Base-by-base conservation (phyloP, 2,329 filamentous ascomycete genomes). In the Colletotrichum somersetense region DNA sequence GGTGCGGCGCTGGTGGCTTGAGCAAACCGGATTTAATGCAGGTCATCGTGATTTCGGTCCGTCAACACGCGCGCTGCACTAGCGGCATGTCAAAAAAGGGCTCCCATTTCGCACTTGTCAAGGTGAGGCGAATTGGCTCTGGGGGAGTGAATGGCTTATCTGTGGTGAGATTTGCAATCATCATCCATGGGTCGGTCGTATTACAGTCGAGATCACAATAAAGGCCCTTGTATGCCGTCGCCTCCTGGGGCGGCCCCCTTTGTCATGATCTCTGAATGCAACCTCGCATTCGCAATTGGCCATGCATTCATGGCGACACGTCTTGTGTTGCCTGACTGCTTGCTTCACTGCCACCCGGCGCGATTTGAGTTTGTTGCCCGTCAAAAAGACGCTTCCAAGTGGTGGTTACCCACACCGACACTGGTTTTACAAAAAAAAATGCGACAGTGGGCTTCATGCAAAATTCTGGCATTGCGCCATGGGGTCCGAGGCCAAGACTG, bases 31-130 rank as follows among this genome's bases (percentile, higher is more conserved):
- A 30, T 30, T 30, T 30, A 30, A 71, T 73, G 67, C 71, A 73
- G 71, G 62, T 73, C 66, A 73, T 73, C 57, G 50, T 66, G 67
- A 57, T 71, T 66, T 58, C 70, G 61, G 67, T 52, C 66, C 66
- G 59, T 59, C 55, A 50, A 61, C 44, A 40, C 46, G 59, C 59
- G 61, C 59, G 61, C 46, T 65, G 66, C 66, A 65, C 69, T 72
- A 65, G 66, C 64, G 66, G 50, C 59, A 57, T 53, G 59, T 69
- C 66, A 26, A 55, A 55, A 55, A 69, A 56, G 33, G 55, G 55
- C 50, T 30, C 20, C 59, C 66, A 46, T 33, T 48, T 69, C 66
- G 57, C 55, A 58, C 20, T 64, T 40, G 53, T 50, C 46, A 64
- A 42, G 66, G 42, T 46, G 33, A 65, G 46, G 48, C 23, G 26